phyloP scores from a whole-genome alignment of 2,329 filamentous ascomycete species.

The Gaeumannomyces tritici region DNA sequence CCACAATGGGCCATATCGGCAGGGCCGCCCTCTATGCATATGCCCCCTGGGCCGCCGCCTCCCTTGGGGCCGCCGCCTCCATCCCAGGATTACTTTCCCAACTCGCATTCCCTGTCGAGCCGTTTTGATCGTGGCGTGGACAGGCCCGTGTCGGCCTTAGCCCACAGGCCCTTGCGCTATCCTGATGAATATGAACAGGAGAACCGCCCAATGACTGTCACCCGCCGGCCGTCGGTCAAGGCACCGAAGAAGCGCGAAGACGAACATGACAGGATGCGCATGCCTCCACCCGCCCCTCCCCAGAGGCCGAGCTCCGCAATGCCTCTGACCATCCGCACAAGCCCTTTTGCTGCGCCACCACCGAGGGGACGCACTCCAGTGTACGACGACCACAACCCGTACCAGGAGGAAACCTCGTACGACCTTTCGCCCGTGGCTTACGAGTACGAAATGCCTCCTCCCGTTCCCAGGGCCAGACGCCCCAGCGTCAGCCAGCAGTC shows the following conservation, averaged over 20 bases:
- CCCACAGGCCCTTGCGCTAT: conserved; percentile 24
- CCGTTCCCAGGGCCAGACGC: conserved; percentile 14
- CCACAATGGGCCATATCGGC: conserved; percentile 10
- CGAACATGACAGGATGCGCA: conserved; percentile 33
- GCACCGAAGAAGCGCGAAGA: conserved; percentile 25
- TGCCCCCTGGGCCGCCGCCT: conserved; percentile 6
- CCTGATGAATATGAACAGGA: conserved; percentile 32
- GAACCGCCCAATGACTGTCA: conserved; percentile 16
- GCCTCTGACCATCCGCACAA: conserved; percentile 16
- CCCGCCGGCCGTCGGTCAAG: conserved; percentile 31
- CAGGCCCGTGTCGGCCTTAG: conserved; percentile 28
- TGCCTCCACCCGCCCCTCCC: conserved; percentile 38
- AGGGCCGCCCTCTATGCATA: background rate
- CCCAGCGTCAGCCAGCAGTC: conserved; percentile 25
- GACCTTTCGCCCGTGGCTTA: conserved; percentile 23
- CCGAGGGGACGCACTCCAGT: conserved; percentile 17
- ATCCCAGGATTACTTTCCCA: conserved; percentile 12
- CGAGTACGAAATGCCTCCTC: background rate
- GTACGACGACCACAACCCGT: conserved; percentile 24
- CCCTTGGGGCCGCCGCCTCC: background rate
- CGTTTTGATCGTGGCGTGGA: conserved; percentile 1
- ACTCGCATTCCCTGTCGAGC: conserved; percentile 5
- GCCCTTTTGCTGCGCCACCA: conserved; percentile 17
- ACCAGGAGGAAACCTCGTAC: conserved; percentile 26
- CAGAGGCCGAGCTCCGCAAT: conserved; percentile 22